Conservation (phyloP, 345 rosid species). For the Clausena lansium region DNA sequence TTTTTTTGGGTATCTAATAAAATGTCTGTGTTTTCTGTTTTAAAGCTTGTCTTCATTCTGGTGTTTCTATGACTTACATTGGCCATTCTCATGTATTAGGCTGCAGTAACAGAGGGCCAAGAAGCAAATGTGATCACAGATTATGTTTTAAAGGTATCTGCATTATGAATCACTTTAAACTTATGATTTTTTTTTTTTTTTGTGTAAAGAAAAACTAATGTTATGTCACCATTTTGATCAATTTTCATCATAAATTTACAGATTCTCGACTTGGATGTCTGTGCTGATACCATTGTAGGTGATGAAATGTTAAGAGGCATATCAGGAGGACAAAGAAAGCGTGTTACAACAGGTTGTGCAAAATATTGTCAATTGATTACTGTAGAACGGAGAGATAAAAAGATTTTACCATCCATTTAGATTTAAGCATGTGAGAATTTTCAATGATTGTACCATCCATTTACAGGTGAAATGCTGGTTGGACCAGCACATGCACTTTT, state of each 20-base stretch:
- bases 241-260: conserved; percentile 17
- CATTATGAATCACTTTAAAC: neutral
- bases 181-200: neutral
- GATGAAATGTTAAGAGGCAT: conserved; percentile 56
- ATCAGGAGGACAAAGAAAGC: conserved; percentile 68
- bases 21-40: no score
- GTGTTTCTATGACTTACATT: no score
- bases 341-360: conserved; percentile 56
- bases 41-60: no score
- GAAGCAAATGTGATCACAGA: conserved; percentile 52
- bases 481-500: conserved; percentile 54
- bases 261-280: conserved; percentile 59
- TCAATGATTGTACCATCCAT: neutral
- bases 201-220: neutral
- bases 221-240: neutral
- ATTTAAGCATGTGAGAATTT: neutral
- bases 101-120: conserved; percentile 38
- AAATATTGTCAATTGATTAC: no score
- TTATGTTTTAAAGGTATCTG: conserved; percentile 50
- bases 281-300: conserved; percentile 63
- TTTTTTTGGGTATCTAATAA: no score
- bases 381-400: neutral
- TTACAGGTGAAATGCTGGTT: conserved; percentile 71
- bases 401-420: neutral
- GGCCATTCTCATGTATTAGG: conserved; percentile 22